Conservation (phyloP, 2,329 filamentous ascomycete species). For the Fusarium xylarioides region DNA sequence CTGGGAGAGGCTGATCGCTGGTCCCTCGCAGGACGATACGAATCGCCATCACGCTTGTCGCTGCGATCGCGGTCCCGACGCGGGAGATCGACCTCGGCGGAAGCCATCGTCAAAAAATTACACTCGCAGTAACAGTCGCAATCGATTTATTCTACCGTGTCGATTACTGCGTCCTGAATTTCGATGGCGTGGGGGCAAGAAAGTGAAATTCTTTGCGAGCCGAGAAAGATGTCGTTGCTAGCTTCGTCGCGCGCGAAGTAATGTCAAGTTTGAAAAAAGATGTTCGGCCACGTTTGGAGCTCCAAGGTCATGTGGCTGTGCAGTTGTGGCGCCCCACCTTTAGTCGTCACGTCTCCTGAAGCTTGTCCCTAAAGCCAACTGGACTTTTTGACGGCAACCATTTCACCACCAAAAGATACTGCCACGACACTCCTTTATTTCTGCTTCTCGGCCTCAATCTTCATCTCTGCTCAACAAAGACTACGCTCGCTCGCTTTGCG, state of each 20-base stretch:
- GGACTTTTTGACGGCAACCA: slow-evolving; percentile 29
- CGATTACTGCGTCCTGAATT: neutral
- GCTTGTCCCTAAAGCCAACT: slow-evolving; percentile 29
- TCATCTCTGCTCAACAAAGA: slow-evolving; percentile 17
- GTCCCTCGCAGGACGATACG: slow-evolving; percentile 56
- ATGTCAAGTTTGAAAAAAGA: slow-evolving; percentile 36
- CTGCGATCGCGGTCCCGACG: slow-evolving; percentile 50
- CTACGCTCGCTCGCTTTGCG: slow-evolving; percentile 30
- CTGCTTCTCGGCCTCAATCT: slow-evolving; percentile 3
- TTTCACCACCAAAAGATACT: slow-evolving; percentile 24
- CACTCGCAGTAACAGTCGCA: neutral
- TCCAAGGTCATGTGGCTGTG: slow-evolving; percentile 9
- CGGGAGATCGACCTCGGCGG: slow-evolving; percentile 54
- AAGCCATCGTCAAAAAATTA: slow-evolving; percentile 51
- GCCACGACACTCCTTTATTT: slow-evolving; percentile 38
- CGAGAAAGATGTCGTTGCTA: slow-evolving; percentile 26
- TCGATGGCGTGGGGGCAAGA: slow-evolving; percentile 25
- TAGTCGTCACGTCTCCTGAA: slow-evolving; percentile 26
- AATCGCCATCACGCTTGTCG: slow-evolving; percentile 58
- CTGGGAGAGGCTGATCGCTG: slow-evolving; percentile 39
- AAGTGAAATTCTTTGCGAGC: slow-evolving; percentile 11
- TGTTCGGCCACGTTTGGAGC: slow-evolving; percentile 1
- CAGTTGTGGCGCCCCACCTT: slow-evolving; percentile 23
- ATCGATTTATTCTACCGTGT: neutral
- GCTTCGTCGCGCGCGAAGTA: slow-evolving; percentile 20